Evolutionary conservation across 2,329 filamentous ascomycete genomes (phyloP), one percentile per base, ranked within the genome.

Genomic region (Penicillium expansum): DNA sequence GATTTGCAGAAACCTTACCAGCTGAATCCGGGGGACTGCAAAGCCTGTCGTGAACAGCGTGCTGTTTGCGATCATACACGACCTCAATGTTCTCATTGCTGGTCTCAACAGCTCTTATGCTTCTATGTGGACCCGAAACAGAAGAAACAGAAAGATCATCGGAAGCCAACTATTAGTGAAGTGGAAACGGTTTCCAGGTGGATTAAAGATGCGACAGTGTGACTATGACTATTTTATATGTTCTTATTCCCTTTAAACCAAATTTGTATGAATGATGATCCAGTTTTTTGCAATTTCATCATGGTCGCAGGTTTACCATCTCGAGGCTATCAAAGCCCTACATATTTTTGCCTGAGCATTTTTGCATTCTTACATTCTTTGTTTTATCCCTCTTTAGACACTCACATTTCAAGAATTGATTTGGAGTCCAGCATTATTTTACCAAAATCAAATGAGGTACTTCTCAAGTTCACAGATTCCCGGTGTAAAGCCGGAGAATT

Each of bases 51-150:
- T n/a, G 61, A 68, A 9, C 63, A 63, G 59, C 59, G 62, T 3
- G 65, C 67, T 7, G 44, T 51, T 9, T 73, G 71, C 58, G 70
- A 72, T 49, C 67, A 64, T 24, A 58, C 63, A 7, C 59, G 50
- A 52, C 71, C 71, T 16, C 69, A 67, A 39, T 73, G 71, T 33
- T 60, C 66, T 11, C 67, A 72, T 53, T 73, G 71, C 55, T 59
- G 65, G 33, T 62, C 71, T 22, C 62, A 73, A 51, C 71, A 73
- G 51, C 56, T 71, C 2, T 50, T 72, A 8, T 73, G 71, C 53
- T 73, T 73, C 32, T 73, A 72, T 43, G 67, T 71, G n/a, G 62
- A 64, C 10, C 67, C 70, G 1, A 44, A 58, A n/a, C 59, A 53
- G 13, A 62, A 60, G 2, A 48, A 59, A 14, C 59, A 55, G 10